Conservation (phyloP, 139 green algal species). For the Chlorella sp. region DNA sequence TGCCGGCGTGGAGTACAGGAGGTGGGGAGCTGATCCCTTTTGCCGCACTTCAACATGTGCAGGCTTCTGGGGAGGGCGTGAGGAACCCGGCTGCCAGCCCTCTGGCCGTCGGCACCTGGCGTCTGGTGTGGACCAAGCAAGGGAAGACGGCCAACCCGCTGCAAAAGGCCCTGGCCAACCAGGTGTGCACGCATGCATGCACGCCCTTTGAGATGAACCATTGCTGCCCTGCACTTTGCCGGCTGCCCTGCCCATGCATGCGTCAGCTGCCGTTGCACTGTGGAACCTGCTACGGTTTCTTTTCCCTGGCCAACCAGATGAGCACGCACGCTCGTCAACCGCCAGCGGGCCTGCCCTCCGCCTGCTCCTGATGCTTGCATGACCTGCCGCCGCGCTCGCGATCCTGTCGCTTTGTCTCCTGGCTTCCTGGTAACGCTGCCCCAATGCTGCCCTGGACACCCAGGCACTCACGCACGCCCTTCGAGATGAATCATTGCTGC, state of each 20-base stretch:
- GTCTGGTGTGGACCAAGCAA: slow-evolving; percentile 78
- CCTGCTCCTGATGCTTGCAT: too few species aligned
- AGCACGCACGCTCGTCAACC: too few species aligned
- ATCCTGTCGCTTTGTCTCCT: too few species aligned
- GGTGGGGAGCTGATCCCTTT: too few species aligned
- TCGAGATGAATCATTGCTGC: background rate
- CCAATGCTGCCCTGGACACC: too few species aligned
- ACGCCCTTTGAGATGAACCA: background rate
- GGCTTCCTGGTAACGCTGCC: too few species aligned
- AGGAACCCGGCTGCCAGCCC: slow-evolving; percentile 50
- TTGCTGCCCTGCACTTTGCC: background rate
- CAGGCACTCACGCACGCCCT: background rate
- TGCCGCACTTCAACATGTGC: too few species aligned
- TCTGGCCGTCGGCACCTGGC: slow-evolving; percentile 66
- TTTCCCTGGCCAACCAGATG: too few species aligned
- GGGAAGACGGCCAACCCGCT: slow-evolving; percentile 65
- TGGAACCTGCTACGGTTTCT: too few species aligned
- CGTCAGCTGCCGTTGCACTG: background rate
- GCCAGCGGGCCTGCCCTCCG: too few species aligned
- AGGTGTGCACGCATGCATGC: background rate
- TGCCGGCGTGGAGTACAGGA: too few species aligned
- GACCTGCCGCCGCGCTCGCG: too few species aligned
- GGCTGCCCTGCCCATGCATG: background rate
- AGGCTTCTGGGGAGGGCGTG: background rate
- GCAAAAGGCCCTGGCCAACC: slow-evolving; percentile 61